phyloP scores from a whole-genome alignment of 2,329 filamentous ascomycete species.

The Mycosphaerelloides madeirae region DNA sequence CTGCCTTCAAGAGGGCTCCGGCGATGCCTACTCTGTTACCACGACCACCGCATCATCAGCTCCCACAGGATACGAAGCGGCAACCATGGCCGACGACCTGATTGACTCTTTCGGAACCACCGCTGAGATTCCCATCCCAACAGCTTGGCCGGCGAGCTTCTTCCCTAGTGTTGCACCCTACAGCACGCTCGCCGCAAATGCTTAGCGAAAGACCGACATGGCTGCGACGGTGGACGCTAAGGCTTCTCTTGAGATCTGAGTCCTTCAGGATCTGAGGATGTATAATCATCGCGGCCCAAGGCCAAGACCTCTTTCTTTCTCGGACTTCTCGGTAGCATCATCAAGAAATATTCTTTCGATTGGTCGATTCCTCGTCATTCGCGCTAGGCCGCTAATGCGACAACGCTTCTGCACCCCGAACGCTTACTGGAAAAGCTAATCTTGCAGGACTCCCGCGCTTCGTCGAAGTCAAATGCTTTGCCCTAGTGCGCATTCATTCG shows the following conservation, averaged over 20 bases:
- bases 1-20: slow-evolving; percentile 40
- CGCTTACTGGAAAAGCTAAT: not conserved
- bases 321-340: no score
- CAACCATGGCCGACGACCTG: slow-evolving; percentile 36
- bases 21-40: slow-evolving; percentile 29
- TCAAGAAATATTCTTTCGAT: no score
- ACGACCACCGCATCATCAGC: slow-evolving; percentile 35
- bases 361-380: no score
- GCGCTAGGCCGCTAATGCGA: no score
- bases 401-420: not conserved
- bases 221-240: no score
- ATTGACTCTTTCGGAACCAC: slow-evolving; percentile 30
- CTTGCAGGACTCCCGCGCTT: no score
- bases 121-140: slow-evolving; percentile 39
- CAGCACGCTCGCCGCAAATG: slow-evolving; percentile 11
- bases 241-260: no score
- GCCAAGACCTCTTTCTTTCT: no score
- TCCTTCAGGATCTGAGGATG: no score
- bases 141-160: slow-evolving; percentile 36
- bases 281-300: no score
- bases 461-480: no score
- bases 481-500: no score
- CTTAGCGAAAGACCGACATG: not conserved
- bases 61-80: slow-evolving; percentile 36
- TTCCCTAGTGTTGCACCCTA: slow-evolving; percentile 36